phyloP scores from a whole-genome alignment of 805 yeast genomes.

The Kregervanrija pseudodelftensis region DNA sequence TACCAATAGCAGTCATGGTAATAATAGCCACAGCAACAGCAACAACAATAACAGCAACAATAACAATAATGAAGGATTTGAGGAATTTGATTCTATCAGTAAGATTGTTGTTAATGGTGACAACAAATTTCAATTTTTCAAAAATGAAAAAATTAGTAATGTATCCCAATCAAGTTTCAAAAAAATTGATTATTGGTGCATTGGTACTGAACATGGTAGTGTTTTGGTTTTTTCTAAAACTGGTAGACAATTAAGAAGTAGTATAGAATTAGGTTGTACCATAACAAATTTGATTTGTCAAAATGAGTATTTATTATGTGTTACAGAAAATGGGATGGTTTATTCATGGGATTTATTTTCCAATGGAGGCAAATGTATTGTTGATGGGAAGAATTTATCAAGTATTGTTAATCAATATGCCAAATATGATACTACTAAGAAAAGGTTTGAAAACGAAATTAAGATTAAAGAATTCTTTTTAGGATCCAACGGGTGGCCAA shows the following conservation, averaged over 20 bases:
- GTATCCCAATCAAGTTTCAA: slow-evolving; percentile 26
- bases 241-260: slow-evolving; percentile 41
- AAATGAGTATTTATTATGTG: slow-evolving; percentile 30
- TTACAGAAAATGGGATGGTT: slow-evolving; percentile 45
- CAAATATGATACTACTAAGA: slow-evolving; percentile 15
- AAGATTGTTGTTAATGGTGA: slow-evolving; percentile 10
- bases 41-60: slow-evolving; percentile 14
- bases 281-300: slow-evolving; percentile 32
- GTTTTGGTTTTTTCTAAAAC: slow-evolving; percentile 37
- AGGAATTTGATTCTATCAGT: slow-evolving; percentile 29
- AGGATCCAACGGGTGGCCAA: slow-evolving; percentile 33
- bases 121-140: slow-evolving; percentile 34
- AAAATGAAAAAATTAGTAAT: slow-evolving; percentile 33
- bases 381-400: slow-evolving; percentile 44
- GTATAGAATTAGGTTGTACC: slow-evolving; percentile 45
- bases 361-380: slow-evolving; percentile 21
- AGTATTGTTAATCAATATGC: slow-evolving; percentile 39
- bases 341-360: slow-evolving; percentile 41
- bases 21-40: slow-evolving; percentile 27
- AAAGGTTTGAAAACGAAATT: slow-evolving; percentile 18
- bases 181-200: slow-evolving; percentile 46
- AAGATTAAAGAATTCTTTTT: slow-evolving; percentile 18
- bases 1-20: slow-evolving; percentile 9
- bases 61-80: slow-evolving; percentile 17
- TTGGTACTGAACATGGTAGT: slow-evolving; percentile 54